phyloP scores from a whole-genome alignment of 345 rosid species.

The Hypericum perforatum region DNA sequence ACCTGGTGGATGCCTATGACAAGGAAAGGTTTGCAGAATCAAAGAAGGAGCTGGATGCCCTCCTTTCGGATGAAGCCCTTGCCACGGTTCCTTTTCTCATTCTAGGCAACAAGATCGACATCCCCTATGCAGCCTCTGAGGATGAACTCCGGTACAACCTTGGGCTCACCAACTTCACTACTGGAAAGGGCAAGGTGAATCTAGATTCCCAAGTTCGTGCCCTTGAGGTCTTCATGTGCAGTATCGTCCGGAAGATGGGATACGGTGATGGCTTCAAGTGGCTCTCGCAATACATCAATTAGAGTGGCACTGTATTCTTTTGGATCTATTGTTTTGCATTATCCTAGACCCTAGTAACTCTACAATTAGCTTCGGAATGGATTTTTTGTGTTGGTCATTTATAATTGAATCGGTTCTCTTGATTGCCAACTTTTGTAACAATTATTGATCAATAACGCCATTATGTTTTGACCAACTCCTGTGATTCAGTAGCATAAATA shows the following conservation, averaged over 20 bases:
- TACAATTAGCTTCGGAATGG: constrained; percentile 13
- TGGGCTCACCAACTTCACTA: constrained; percentile 42
- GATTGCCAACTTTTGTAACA: no score
- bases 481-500: no score
- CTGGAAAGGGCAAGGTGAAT: constrained; percentile 48
- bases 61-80: constrained; percentile 44
- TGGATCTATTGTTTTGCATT: constrained; percentile 11
- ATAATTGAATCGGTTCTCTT: neutral
- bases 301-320: constrained; percentile 22
- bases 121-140: constrained; percentile 44
- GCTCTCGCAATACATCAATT: constrained; percentile 58
- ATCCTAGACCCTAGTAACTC: neutral
- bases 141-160: constrained; percentile 45
- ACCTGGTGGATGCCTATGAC: constrained; percentile 54
- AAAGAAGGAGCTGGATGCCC: constrained; percentile 47
- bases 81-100: constrained; percentile 46
- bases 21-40: constrained; percentile 52
- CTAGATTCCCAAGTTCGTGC: constrained; percentile 39
- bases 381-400: constrained; percentile 12
- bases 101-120: constrained; percentile 52
- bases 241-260: constrained; percentile 55
- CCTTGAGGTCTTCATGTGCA: constrained; percentile 56
- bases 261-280: constrained; percentile 60
- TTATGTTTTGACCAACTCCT: no score
- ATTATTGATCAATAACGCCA: no score